Conservation (phyloP, 2,329 filamentous ascomycete species). For the Cryphonectria radicalis region DNA sequence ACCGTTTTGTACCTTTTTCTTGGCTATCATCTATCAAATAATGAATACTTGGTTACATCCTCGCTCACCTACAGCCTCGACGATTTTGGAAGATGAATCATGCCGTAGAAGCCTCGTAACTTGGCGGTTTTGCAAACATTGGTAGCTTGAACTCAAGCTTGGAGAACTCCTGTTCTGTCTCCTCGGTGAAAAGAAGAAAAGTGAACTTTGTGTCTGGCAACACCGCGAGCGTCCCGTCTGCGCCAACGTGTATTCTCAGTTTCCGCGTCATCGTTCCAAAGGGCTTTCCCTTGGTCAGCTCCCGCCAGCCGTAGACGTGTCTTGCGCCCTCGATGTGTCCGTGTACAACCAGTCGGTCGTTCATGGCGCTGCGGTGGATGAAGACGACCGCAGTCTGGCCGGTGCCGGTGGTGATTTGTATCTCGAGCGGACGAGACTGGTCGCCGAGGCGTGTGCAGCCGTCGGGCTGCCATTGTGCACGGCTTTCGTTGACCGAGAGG, state of each 20-base stretch:
- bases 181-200: background rate
- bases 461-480: background rate
- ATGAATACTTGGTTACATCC: constrained; percentile 49
- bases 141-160: constrained; percentile 11
- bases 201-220: constrained; percentile 3
- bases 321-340: constrained; percentile 13
- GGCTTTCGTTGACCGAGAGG: constrained; percentile 1
- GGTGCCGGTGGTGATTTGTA: constrained; percentile 11
- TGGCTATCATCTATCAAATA: constrained; percentile 53
- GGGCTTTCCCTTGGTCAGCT: background rate
- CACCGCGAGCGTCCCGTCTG: background rate
- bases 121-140: constrained; percentile 9
- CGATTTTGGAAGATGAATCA: background rate
- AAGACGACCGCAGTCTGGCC: constrained; percentile 10
- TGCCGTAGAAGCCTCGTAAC: constrained; percentile 1
- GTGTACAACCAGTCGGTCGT: background rate
- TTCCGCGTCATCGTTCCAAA: background rate
- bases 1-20: constrained; percentile 64
- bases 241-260: constrained; percentile 1
- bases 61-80: constrained; percentile 57
- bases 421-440: background rate
- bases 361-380: background rate
- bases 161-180: background rate
- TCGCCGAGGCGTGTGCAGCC: background rate
- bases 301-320: constrained; percentile 2